These are phyloP conservation scores for Atkinsonella hypoxylon DNA, from an alignment of 2,329 filamentous ascomycete genomes.

Conservation along the genomic window DNA sequence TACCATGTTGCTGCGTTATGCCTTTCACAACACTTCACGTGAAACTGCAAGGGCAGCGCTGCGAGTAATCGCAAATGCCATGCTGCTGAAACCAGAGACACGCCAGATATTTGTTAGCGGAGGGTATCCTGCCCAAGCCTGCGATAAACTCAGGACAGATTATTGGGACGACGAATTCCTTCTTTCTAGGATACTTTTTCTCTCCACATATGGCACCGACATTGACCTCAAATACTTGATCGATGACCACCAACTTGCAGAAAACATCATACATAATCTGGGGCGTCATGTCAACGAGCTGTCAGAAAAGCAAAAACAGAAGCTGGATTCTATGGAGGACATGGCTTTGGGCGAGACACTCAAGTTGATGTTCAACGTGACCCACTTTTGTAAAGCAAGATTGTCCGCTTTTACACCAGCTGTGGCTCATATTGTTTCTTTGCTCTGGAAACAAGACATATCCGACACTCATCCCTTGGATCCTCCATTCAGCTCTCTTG, in stretches of 20 bases:
- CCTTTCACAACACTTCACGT: slow-evolving; percentile 53
- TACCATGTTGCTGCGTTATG: slow-evolving; percentile 56
- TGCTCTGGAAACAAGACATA: slow-evolving; percentile 50
- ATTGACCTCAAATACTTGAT: slow-evolving; percentile 37
- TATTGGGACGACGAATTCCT: slow-evolving; percentile 80
- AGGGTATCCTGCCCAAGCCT: slow-evolving; percentile 50
- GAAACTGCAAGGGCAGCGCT: slow-evolving; percentile 63
- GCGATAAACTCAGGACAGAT: slow-evolving; percentile 59
- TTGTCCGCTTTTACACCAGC: slow-evolving; percentile 51
- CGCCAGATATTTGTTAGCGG: slow-evolving; percentile 23
- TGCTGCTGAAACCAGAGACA: slow-evolving; percentile 41
- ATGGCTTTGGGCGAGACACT: slow-evolving; percentile 75
- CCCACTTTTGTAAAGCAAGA: slow-evolving; percentile 57
- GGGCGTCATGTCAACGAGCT: slow-evolving; percentile 49
- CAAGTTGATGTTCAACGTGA: slow-evolving; percentile 83
- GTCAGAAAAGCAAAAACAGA: slow-evolving; percentile 18
- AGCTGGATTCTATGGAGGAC: slow-evolving; percentile 50
- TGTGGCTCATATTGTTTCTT: slow-evolving; percentile 56
- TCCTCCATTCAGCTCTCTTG: slow-evolving; percentile 54
- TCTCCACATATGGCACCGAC: slow-evolving; percentile 36
- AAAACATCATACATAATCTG: slow-evolving; percentile 59
- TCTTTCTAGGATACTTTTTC: slow-evolving; percentile 31
- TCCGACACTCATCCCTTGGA: slow-evolving; percentile 57
- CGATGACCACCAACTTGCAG: slow-evolving; percentile 26
- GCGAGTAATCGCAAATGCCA: slow-evolving; percentile 70